Evolutionary conservation across 371 early-diverging fungal genomes (phyloP).

Genomic region (Mucor circinelloides): DNA sequence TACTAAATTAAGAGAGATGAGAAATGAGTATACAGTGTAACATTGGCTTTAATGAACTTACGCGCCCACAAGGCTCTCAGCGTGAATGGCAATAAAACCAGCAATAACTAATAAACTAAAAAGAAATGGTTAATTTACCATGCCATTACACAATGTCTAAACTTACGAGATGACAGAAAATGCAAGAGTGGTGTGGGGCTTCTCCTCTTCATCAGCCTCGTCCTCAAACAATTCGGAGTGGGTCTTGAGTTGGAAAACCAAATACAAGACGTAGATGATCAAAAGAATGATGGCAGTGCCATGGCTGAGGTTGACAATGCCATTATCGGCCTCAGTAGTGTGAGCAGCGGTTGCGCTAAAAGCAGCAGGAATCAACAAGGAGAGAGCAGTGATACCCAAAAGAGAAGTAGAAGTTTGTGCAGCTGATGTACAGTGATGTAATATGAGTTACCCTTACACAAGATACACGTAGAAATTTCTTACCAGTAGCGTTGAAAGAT

Average conservation of each 20-base stretch:
- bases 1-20: conserved; percentile 38
- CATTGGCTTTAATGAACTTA: conserved; percentile 17
- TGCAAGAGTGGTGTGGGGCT: conserved; percentile 50
- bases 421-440: conserved; percentile 33
- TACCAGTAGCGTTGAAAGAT: conserved; percentile 72
- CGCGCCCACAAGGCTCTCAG: conserved; percentile 81
- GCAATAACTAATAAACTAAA: conserved; percentile 56
- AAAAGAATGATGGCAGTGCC: conserved; percentile 76
- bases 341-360: conserved; percentile 48
- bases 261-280: conserved; percentile 67
- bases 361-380: conserved; percentile 81
- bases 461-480: background rate
- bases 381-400: conserved; percentile 72
- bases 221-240: conserved; percentile 66
- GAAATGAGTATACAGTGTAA: background rate
- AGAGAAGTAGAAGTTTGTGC: conserved; percentile 81
- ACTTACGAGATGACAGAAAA: conserved; percentile 42
- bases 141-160: background rate
- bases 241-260: conserved; percentile 80
- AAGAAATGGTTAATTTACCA: background rate
- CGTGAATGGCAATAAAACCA: conserved; percentile 71
- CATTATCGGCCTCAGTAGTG: conserved; percentile 29
- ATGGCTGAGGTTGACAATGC: conserved; percentile 68
- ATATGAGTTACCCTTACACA: background rate
- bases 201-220: conserved; percentile 52